Base-by-base conservation (phyloP, 257 asterid genomes). In the Craterostigma plantagineum region DNA sequence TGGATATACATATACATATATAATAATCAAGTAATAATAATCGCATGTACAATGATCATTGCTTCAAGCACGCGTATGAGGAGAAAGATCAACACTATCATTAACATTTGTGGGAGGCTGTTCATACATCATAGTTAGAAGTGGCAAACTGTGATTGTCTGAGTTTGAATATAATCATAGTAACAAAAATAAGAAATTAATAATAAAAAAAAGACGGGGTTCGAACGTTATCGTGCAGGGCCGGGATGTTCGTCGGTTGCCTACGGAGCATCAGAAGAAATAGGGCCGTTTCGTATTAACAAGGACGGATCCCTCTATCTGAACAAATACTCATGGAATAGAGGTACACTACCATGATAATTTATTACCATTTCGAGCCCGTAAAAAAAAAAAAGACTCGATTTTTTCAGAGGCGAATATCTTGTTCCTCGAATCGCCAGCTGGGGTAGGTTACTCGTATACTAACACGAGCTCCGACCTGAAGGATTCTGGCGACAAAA, bases 201-300 rank as follows among this genome's bases (percentile, higher is more conserved):
- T n/a, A n/a, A n/a, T n/a, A n/a, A n/a, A n/a, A n/a, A n/a, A n/a
- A n/a, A n/a, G n/a, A n/a, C n/a, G n/a, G n/a, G n/a, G n/a, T n/a
- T n/a, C n/a, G n/a, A 9, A 35, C 11, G 40, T 3, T 35, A 3
- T n/a, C n/a, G 9, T 69, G 69, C 80, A 84, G 96, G 96, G 16
- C 96, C 93, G 0, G 96, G 96, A 11, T 84, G 96, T 62, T 84
- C 96, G 37, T 84, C 96, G 1, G 69, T 80, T 34, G 96, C 90
- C 14, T 84, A 80, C 55, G 96, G 93, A 12, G 96, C 92, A 56
- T 76, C 96, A 0, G 92, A 84, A 56, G 96, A 84, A 68, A 62
- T 84, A 6, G 96, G 96, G 34, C 96, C 93, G 17, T 80, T 80
- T 53, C 70, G 85, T 38, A 70, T 84, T 4, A 60, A 69, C 57